Base-by-base conservation (phyloP, 2,329 filamentous ascomycete genomes). In the Fusarium sp. region DNA sequence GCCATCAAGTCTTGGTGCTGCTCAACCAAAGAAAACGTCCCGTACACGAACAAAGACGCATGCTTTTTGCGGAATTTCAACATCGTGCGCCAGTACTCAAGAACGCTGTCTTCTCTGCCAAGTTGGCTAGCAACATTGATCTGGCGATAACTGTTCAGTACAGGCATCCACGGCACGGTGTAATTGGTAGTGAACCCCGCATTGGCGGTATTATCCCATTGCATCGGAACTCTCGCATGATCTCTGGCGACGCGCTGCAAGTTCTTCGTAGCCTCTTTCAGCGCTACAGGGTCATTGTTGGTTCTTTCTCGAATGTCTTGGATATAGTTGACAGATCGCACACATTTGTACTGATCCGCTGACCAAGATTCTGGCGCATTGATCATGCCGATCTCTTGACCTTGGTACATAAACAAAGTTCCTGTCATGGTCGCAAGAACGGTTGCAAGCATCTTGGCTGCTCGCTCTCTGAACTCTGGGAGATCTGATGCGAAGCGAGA, bases 391-490 rank as follows among this genome's bases (percentile, higher is more conserved):
- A n/a, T n/a, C n/a, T n/a, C n/a, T n/a, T n/a, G n/a, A n/a, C 89
- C 89, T 72, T 91, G 89, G 74, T 90, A 91, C 3, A 91, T 79
- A 74, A 88, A 91, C 3, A 89, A 81, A 0, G 89, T 91, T n/a
- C 89, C 89, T 13, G 83, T 77, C 81, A 87, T 80, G 4, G 81
- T 83, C 0, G 79, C 75, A 62, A 86, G 82, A 67, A 89, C 81
- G 2, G 88, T 80, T 0, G 88, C 86, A 4, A 91, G 79, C 76
- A 91, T 84, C 77, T 90, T 90, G 8, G 86, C 87, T 0, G 85
- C 82, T 15, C 79, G 73, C 8, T 80, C 75, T 8, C 87, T 81
- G 72, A 82, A 80, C 68, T 83, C 78, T 17, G 86, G 83, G n/a
- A 79, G 78, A 46, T 87, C 84, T 40, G 84, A 79, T 2, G 83